A percentile compares a stretch with the other conserved stretches of the same genome.
Conservation (phyloP, 2,329 filamentous ascomycete species). For the Rhytidhysteron rufulum region DNA sequence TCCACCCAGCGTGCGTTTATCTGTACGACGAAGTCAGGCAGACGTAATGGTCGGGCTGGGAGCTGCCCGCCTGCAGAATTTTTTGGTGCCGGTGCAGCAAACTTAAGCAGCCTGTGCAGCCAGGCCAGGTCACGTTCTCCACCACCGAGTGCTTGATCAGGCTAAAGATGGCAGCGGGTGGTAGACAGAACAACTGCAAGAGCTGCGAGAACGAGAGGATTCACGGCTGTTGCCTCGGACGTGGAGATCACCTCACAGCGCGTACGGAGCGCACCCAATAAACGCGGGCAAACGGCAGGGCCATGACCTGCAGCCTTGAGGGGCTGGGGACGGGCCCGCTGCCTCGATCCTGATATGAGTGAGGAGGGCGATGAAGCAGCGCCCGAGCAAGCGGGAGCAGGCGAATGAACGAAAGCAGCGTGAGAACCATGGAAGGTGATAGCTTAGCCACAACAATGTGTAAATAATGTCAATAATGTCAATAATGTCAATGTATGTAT, state of each 20-base stretch:
- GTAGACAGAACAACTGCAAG: background rate
- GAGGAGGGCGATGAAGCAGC: too few species aligned
- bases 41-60: background rate
- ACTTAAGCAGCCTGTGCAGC: slow-evolving; percentile 2
- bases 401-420: too few species aligned
- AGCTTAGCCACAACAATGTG: background rate
- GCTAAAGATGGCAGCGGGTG: slow-evolving; percentile 7
- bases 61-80: background rate
- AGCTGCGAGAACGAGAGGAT: background rate
- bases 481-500: background rate
- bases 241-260: slow-evolving; percentile 1
- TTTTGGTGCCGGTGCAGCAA: background rate
- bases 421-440: background rate
- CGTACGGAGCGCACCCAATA: background rate
- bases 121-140: slow-evolving; percentile 3
- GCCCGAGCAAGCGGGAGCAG: too few species aligned
- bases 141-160: slow-evolving; percentile 4
- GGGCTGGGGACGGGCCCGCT: slow-evolving; percentile 1
- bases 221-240: background rate
- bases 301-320: slow-evolving; percentile 2
- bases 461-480: background rate
- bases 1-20: background rate
- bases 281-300: background rate
- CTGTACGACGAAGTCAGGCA: background rate
- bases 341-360: too few species aligned